Conservation (phyloP, 352 stramenopile species). For the Globisporangium okanoganense region DNA sequence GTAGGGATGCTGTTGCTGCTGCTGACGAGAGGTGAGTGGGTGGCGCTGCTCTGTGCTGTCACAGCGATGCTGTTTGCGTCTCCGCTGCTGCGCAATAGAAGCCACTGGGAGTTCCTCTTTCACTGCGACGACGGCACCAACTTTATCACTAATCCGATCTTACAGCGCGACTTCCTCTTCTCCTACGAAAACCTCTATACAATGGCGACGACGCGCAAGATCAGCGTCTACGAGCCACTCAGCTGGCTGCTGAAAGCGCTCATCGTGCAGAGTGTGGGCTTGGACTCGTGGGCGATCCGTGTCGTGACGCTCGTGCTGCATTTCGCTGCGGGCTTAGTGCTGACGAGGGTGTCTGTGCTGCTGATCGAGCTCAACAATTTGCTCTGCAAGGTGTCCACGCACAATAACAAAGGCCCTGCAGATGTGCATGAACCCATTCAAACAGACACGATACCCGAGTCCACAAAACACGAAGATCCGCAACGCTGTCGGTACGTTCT, state of each 20-base stretch:
- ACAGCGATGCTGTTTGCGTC: background rate
- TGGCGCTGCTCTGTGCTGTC: background rate
- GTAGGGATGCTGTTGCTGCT: background rate
- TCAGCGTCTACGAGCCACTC: conserved; percentile 72
- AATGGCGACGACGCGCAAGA: conserved; percentile 49
- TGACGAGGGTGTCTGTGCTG: conserved; percentile 24
- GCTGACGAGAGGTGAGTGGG: conserved; percentile 4
- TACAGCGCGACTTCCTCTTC: conserved; percentile 27
- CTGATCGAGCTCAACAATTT: conserved; percentile 22
- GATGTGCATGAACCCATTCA: too few species aligned
- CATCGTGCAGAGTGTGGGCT: conserved; percentile 26
- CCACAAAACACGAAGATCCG: too few species aligned
- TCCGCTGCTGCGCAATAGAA: background rate
- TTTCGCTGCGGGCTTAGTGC: conserved; percentile 20
- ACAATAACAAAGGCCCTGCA: too few species aligned
- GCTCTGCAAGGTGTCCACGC: background rate
- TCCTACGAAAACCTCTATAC: conserved; percentile 23
- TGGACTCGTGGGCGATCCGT: conserved; percentile 37
- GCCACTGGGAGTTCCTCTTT: conserved; percentile 52
- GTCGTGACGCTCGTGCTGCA: conserved; percentile 43
- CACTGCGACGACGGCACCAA: conserved; percentile 60
- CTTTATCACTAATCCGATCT: conserved; percentile 47
- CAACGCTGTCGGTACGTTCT: too few species aligned
- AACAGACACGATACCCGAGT: too few species aligned
- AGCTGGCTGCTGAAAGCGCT: conserved; percentile 61